A percentile compares a stretch with the other conserved stretches of the same genome.
Evolutionary conservation across 2,329 filamentous ascomycete genomes (phyloP).

Genomic region (Madurella mycetomatis): DNA sequence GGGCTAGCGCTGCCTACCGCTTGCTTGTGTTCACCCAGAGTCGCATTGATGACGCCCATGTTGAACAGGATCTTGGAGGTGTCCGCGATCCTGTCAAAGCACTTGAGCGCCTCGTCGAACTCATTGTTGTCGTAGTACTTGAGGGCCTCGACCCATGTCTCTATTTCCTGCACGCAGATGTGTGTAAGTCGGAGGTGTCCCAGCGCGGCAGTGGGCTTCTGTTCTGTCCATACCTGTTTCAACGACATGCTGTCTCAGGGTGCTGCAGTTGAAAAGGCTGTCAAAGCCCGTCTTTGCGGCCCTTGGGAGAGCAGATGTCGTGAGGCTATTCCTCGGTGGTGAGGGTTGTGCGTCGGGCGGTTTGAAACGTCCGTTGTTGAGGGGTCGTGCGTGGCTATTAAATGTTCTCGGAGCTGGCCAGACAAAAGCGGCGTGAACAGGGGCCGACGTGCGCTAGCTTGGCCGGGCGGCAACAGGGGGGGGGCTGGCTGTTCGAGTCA

Average conservation of each 20-base stretch:
- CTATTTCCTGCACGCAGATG: slow-evolving; percentile 71
- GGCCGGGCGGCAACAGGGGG: slow-evolving; percentile 23
- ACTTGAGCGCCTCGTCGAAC: slow-evolving; percentile 80
- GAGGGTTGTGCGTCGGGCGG: slow-evolving; percentile 19
- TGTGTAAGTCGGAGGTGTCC: slow-evolving; percentile 10
- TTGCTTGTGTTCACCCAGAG: slow-evolving; percentile 90
- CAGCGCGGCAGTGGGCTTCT: not conserved
- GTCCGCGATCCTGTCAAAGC: slow-evolving; percentile 84
- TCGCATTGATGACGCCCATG: slow-evolving; percentile 95
- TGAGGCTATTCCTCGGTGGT: slow-evolving; percentile 11
- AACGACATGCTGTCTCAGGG: slow-evolving; percentile 47
- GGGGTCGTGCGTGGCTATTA: slow-evolving; percentile 23
- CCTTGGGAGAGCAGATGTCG: slow-evolving; percentile 10
- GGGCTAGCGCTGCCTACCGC: slow-evolving; percentile 59
- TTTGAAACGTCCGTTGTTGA: slow-evolving; percentile 14
- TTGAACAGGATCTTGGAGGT: slow-evolving; percentile 99
- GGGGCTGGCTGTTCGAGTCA: slow-evolving; percentile 22
- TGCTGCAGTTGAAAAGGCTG: slow-evolving; percentile 15
- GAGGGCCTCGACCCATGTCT: slow-evolving; percentile 93
- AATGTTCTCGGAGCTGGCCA: slow-evolving; percentile 12
- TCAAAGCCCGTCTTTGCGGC: slow-evolving; percentile 19
- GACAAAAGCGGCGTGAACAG: slow-evolving; percentile 9
- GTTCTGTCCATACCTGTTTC: slow-evolving; percentile 46
- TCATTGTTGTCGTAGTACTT: slow-evolving; percentile 94
- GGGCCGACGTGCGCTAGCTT: slow-evolving; percentile 10